Percentiles rank a stretch among this genome's conserved stretches.
These are phyloP conservation scores for Cryptococcus jaspeensis DNA, from an alignment of 1,284 basidiomycete genomes.

Conservation along the genomic window DNA sequence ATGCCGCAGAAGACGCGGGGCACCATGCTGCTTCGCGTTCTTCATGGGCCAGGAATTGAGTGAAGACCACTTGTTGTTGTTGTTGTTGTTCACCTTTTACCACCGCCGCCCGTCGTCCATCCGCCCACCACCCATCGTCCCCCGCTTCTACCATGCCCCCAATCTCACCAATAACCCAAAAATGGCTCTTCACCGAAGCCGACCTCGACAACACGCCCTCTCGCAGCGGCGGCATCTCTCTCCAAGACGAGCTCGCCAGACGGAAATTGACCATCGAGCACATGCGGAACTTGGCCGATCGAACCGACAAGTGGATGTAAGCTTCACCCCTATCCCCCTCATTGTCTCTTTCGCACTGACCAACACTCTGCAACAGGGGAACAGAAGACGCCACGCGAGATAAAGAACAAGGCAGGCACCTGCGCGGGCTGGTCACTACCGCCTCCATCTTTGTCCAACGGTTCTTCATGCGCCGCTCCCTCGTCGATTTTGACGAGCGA, in stretches of 20 bases:
- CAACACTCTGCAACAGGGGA: not conserved
- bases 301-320: conserved; percentile 3
- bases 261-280: conserved; percentile 32
- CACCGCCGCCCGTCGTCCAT: not conserved
- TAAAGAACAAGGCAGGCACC: not conserved
- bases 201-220: conserved; percentile 36
- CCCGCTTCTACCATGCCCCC: conserved; percentile 26
- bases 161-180: conserved; percentile 27
- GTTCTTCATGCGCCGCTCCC: conserved; percentile 90
- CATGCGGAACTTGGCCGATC: conserved; percentile 24
- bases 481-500: conserved; percentile 73
- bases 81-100: not conserved
- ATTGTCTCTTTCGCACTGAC: not conserved
- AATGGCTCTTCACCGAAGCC: conserved; percentile 37
- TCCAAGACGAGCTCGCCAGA: conserved; percentile 29
- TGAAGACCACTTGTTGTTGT: not conserved
- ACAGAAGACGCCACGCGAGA: not conserved
- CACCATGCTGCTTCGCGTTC: not conserved
- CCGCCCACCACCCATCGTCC: not conserved
- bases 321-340: not conserved
- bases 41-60: no score
- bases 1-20: not conserved
- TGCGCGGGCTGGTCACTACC: conserved; percentile 60
- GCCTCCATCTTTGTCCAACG: conserved; percentile 89
- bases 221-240: conserved; percentile 23